These are phyloP conservation scores for apple (Malus domestica) DNA, from an alignment of 306 rosid species.

Conservation along the genomic window DNA sequence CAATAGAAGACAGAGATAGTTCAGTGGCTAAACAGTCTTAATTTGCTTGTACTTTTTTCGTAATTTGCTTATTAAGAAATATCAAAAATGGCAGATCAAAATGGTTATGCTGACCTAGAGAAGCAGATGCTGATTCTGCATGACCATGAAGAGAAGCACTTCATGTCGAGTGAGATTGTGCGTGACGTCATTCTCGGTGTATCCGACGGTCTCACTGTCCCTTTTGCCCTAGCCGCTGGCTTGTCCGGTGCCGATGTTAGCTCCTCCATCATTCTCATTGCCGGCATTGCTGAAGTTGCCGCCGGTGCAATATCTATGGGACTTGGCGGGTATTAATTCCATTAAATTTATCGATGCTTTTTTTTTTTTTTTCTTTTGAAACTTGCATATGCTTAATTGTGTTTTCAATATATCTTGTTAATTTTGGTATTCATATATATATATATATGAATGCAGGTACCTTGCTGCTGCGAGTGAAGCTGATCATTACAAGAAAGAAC, in stretches of 20 bases:
- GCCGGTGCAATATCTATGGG: conserved; percentile 58
- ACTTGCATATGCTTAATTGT: background rate
- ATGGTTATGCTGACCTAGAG: conserved; percentile 25
- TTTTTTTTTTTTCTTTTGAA: background rate
- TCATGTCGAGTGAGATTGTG: conserved; percentile 46
- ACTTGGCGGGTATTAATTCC: conserved; percentile 55
- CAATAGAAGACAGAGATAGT: background rate
- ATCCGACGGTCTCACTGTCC: conserved; percentile 49
- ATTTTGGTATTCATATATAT: too few species aligned
- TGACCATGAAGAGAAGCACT: conserved; percentile 46
- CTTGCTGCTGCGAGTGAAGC: conserved; percentile 90
- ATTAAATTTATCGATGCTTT: background rate
- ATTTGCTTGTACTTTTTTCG: too few species aligned
- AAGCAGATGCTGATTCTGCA: conserved; percentile 34
- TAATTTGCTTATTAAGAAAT: too few species aligned
- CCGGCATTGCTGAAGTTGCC: conserved; percentile 47
- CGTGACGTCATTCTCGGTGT: conserved; percentile 47
- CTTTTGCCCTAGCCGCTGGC: conserved; percentile 43
- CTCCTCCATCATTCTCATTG: conserved; percentile 40
- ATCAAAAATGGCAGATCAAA: background rate
- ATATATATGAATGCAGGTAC: conserved; percentile 33
- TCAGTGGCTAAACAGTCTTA: background rate
- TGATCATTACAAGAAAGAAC: conserved; percentile 68
- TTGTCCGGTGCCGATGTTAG: conserved; percentile 40
- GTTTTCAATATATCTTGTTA: background rate